phyloP scores from a whole-genome alignment of 2,329 filamentous ascomycete species.

The Trichophyton equinum region DNA sequence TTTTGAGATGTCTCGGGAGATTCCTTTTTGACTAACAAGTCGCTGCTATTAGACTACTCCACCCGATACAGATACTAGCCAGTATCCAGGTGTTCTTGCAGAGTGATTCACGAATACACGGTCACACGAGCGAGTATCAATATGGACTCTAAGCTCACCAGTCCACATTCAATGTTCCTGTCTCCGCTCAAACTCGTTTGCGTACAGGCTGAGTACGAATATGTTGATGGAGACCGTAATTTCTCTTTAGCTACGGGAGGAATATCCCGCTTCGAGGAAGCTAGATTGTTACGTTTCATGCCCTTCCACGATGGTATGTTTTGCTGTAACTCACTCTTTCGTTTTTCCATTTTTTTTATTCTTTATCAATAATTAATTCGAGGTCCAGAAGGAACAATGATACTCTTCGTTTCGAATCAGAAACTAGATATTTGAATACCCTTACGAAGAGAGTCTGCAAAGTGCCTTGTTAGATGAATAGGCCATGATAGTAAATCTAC shows the following conservation, averaged over 20 bases:
- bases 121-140: neutral
- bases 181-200: neutral
- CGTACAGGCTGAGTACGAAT: neutral
- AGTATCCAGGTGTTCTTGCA: neutral
- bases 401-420: neutral
- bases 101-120: neutral
- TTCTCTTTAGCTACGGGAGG: neutral
- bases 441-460: neutral
- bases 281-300: neutral
- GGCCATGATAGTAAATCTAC: no score
- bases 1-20: neutral
- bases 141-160: neutral
- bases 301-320: neutral
- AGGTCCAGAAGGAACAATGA: neutral
- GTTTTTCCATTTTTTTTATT: neutral
- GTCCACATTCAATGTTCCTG: neutral
- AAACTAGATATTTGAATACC: neutral
- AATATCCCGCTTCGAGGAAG: neutral
- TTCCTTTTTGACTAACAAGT: neutral
- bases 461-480: neutral
- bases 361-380: neutral
- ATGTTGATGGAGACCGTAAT: neutral
- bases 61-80: constrained; percentile 54
- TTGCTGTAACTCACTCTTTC: neutral
- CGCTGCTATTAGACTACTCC: constrained; percentile 40